A percentile compares a stretch with the other conserved stretches of the same genome.
phyloP scores from a whole-genome alignment of 306 rosid species.

The Acacia melanoxylon region DNA sequence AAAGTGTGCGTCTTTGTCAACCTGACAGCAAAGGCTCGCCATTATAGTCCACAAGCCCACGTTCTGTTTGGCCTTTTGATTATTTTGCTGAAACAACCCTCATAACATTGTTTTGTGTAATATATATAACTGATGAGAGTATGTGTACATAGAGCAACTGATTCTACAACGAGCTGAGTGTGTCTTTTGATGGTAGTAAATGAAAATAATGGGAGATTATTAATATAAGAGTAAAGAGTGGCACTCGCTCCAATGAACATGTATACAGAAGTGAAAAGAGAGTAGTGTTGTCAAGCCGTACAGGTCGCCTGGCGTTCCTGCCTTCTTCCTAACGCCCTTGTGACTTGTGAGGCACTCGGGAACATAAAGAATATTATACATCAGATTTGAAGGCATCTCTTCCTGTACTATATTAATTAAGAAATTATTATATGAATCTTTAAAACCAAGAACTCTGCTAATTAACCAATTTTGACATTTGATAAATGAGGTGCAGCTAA shows the following conservation, averaged over 20 bases:
- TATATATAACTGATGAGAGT: no score
- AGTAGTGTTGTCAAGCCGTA: conserved; percentile 58
- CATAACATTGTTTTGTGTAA: not conserved
- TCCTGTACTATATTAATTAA: not conserved
- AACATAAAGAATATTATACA: conserved; percentile 36
- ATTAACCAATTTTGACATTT: not conserved
- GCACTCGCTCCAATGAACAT: conserved; percentile 31
- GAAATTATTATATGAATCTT: not conserved
- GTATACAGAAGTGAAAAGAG: conserved; percentile 43
- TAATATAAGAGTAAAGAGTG: conserved; percentile 15
- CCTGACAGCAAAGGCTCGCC: conserved; percentile 32
- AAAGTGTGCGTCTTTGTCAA: conserved; percentile 26
- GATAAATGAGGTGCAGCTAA: conserved; percentile 37
- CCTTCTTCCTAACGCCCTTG: conserved; percentile 30
- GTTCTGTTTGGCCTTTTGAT: no score
- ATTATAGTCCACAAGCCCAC: not conserved
- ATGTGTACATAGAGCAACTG: not conserved
- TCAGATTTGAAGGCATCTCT: conserved; percentile 38
- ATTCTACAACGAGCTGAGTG: not conserved
- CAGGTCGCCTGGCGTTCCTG: conserved; percentile 31
- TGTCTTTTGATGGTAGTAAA: not conserved
- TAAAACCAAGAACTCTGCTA: not conserved
- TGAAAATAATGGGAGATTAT: not conserved
- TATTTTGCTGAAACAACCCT: not conserved
- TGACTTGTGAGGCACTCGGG: conserved; percentile 5